Percentiles rank a stretch among this genome's conserved stretches.
These are phyloP conservation scores for Artemisia annua DNA, from an alignment of 129 eudicot genomes.

Conservation along the genomic window DNA sequence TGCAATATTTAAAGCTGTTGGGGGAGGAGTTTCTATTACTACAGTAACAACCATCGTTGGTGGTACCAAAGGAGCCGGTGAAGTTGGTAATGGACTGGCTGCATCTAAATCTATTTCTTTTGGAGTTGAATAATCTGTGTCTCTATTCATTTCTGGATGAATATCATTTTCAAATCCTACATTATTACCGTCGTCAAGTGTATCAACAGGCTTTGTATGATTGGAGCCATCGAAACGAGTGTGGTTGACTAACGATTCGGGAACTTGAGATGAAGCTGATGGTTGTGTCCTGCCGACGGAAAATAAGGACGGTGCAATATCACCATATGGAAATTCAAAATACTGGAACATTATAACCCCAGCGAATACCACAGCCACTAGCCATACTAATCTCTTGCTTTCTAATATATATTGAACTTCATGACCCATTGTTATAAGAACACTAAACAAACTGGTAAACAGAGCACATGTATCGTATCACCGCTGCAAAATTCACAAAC, in stretches of 20 bases:
- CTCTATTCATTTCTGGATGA: constrained; percentile 13
- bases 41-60: neutral
- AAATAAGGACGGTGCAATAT: constrained; percentile 48
- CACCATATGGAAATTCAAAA: constrained; percentile 69
- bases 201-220: constrained; percentile 16
- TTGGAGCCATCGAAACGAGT: constrained; percentile 26
- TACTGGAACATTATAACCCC: constrained; percentile 52
- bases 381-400: constrained; percentile 58
- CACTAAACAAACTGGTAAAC: constrained; percentile 8
- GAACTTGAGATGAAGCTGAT: constrained; percentile 20
- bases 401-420: constrained; percentile 41
- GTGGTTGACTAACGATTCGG: constrained; percentile 15
- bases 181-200: constrained; percentile 14
- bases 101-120: constrained; percentile 9
- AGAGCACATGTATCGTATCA: constrained; percentile 10
- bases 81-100: constrained; percentile 23
- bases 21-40: neutral
- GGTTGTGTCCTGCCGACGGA: constrained; percentile 35
- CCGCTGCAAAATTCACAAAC: constrained; percentile 36
- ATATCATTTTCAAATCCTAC: constrained; percentile 8
- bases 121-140: constrained; percentile 9
- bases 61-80: constrained; percentile 24
- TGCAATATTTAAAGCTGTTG: neutral
- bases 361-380: constrained; percentile 60
- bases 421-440: constrained; percentile 39